Conservation (phyloP, 805 yeast genomes). For the Candida caryicola region DNA sequence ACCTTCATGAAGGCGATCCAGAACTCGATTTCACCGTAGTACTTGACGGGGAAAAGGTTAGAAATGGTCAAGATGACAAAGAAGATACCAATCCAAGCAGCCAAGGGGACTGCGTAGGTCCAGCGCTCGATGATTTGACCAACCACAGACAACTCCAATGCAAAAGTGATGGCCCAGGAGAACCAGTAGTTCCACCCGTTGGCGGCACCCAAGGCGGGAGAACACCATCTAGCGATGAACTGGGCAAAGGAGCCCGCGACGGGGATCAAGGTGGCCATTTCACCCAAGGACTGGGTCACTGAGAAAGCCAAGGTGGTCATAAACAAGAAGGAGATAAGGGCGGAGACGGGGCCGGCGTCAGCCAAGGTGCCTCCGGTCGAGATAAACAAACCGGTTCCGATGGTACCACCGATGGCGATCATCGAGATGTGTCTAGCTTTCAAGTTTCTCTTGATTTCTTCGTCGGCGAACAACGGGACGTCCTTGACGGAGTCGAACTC, state of each 20-base stretch:
- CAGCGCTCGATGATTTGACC: slow-evolving; percentile 65
- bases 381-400: slow-evolving; percentile 75
- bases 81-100: slow-evolving; percentile 70
- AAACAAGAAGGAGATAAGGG: slow-evolving; percentile 61
- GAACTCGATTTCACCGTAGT: slow-evolving; percentile 73
- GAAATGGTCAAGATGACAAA: slow-evolving; percentile 52
- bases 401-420: slow-evolving; percentile 79
- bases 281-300: slow-evolving; percentile 72
- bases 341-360: slow-evolving; percentile 66
- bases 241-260: slow-evolving; percentile 67
- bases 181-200: slow-evolving; percentile 76
- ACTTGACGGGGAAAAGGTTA: slow-evolving; percentile 66
- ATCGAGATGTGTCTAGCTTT: slow-evolving; percentile 68
- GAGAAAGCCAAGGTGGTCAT: slow-evolving; percentile 64
- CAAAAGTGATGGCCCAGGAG: slow-evolving; percentile 74
- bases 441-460: slow-evolving; percentile 54
- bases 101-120: slow-evolving; percentile 67
- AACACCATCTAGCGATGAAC: slow-evolving; percentile 63
- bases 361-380: slow-evolving; percentile 56
- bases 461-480: slow-evolving; percentile 2
- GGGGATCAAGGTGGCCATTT: slow-evolving; percentile 78
- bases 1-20: slow-evolving; percentile 71
- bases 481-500: slow-evolving; percentile 13
- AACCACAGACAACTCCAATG: slow-evolving; percentile 68
- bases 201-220: slow-evolving; percentile 72